Evolutionary conservation across 352 stramenopile genomes (phyloP), one percentile per base, ranked within the genome.

Genomic region (Pythium aristosporum): DNA sequence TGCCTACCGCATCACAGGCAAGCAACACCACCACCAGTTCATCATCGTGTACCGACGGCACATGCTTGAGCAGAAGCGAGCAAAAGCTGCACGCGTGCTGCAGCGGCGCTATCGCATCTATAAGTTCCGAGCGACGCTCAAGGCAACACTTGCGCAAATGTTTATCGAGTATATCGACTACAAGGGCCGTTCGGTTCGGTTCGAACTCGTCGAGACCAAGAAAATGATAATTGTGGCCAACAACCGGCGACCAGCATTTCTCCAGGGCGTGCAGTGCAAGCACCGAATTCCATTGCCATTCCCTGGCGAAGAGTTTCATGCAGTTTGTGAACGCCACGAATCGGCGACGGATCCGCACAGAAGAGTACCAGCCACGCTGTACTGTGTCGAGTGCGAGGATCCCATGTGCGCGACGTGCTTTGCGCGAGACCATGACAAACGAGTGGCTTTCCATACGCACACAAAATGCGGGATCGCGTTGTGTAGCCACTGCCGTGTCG

Each of bases 331-430:
- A 52, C 83, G 83, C 2, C 83, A 92, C 42, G 81, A 92, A 52
- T 80, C 80, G 44, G 43, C 64, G n/a, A 61, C n/a, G 2, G 44
- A 51, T 28, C 47, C 52, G 10, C 18, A 51, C 15, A 68, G 43
- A 12, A 75, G 63, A 55, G 65, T 80, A 37, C 62, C 69, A 1
- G 80, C 83, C 0, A 52, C 75, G 13, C 62, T 88, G 3, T 92
- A 92, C 60, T 92, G 83, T 49, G 55, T 85, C 20, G 76, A 88
- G 46, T 92, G 83, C 49, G 83, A 92, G 71, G 79, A 89, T 61
- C 68, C 69, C 1, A 88, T 88, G 83, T 92, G 81, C 55, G 47
- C 44, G 10, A 55, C 73, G 13, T 92, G 83, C 54, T 92, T 91
- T 61, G 62, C 68, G 6, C 75, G 83, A 23, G 83, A 91, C 49